Conservation (phyloP, 2,329 filamentous ascomycete species). For the Orbilia ellipsospora region DNA sequence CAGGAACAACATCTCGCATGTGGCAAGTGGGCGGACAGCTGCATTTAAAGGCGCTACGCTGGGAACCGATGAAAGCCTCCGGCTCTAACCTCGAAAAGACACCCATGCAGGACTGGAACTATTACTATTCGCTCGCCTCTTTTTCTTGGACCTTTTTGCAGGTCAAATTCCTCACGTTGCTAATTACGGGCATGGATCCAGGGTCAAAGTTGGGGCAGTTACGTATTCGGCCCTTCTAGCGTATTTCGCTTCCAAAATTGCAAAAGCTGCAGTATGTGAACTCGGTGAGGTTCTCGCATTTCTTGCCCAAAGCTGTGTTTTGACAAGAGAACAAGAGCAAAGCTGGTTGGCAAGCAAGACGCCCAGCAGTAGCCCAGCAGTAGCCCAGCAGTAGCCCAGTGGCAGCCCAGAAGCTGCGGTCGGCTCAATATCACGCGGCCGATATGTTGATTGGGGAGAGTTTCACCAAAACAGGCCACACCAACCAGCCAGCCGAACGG, state of each 20-base stretch:
- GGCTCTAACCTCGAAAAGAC: constrained; percentile 29
- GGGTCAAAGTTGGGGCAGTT: neutral
- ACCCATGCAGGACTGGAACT: constrained; percentile 33
- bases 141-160: constrained; percentile 5
- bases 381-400: no score
- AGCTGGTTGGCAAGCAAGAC: no score
- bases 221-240: constrained; percentile 1
- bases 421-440: neutral
- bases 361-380: no score
- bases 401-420: constrained; percentile 18
- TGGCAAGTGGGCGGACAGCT: constrained; percentile 27
- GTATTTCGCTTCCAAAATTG: neutral
- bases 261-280: no score
- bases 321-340: no score
- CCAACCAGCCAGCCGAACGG: neutral
- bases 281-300: neutral
- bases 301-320: neutral
- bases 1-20: constrained; percentile 21
- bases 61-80: constrained; percentile 22
- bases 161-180: constrained; percentile 15
- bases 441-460: constrained; percentile 21
- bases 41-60: constrained; percentile 36
- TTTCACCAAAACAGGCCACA: constrained; percentile 50
- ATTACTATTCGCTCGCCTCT: constrained; percentile 35
- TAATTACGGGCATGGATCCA: constrained; percentile 16